Evolutionary conservation across 2,329 filamentous ascomycete species (phyloP).

Genomic region (Scedosporium aurantiacum): DNA sequence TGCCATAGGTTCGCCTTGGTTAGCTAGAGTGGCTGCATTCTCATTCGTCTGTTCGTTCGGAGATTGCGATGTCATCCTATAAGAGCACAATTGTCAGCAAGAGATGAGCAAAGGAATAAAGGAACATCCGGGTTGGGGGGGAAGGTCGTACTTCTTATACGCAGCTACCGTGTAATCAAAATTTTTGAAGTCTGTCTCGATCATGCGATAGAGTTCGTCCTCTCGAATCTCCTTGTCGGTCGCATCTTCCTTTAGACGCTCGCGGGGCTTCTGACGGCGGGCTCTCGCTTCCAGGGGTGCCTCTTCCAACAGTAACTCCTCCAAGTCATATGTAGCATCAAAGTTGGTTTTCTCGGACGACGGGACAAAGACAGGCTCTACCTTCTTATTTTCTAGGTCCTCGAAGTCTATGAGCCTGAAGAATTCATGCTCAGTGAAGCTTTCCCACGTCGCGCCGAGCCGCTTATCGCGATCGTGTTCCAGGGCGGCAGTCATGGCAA

Average conservation of each 20-base stretch:
- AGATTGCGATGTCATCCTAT: background rate
- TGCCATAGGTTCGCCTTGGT: constrained; percentile 17
- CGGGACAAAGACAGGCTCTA: constrained; percentile 83
- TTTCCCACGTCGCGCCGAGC: constrained; percentile 78
- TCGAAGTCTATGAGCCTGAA: constrained; percentile 80
- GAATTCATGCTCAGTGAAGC: constrained; percentile 80
- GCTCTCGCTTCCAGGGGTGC: constrained; percentile 88
- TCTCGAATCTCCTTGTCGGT: constrained; percentile 90
- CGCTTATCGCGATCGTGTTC: constrained; percentile 70
- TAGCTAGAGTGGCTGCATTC: background rate
- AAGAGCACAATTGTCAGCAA: background rate
- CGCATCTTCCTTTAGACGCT: constrained; percentile 84
- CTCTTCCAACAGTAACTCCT: constrained; percentile 87
- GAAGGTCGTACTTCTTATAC: constrained; percentile 54
- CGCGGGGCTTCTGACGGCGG: constrained; percentile 83
- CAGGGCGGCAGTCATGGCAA: constrained; percentile 75
- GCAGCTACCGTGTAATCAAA: constrained; percentile 88
- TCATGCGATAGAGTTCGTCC: constrained; percentile 87
- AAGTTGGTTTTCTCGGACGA: constrained; percentile 99
- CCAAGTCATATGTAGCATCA: constrained; percentile 93
- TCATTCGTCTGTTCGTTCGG: background rate
- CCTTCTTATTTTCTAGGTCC: constrained; percentile 71
- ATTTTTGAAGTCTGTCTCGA: constrained; percentile 84
- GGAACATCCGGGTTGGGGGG: background rate
- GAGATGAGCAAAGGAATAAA: background rate